These are phyloP conservation scores for Saccharomycopsis sp. DNA, from an alignment of 805 yeast species.

Conservation along the genomic window DNA sequence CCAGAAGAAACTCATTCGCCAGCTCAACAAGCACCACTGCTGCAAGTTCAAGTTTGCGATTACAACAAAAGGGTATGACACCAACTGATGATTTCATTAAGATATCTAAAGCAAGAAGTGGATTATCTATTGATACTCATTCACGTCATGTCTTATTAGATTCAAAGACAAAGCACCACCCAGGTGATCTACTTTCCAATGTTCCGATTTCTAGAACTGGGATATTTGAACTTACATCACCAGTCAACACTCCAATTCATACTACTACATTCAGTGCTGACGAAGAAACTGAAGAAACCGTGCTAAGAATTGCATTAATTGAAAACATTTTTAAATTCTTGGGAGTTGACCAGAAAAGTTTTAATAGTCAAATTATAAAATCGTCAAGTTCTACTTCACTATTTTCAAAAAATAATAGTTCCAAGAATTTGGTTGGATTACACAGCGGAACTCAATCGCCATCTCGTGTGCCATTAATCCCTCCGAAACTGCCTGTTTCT, in stretches of 20 bases:
- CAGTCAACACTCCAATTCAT: background rate
- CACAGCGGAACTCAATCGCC: background rate
- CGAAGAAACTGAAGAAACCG: slow-evolving; percentile 66
- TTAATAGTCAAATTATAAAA: slow-evolving; percentile 23
- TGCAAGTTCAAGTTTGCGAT: background rate
- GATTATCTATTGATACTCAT: slow-evolving; percentile 7
- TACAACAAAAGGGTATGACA: background rate
- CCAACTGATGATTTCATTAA: too few relatives aligned
- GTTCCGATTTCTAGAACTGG: slow-evolving; percentile 55
- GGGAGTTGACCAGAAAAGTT: slow-evolving; percentile 47
- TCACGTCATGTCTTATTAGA: slow-evolving; percentile 48
- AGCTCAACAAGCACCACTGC: background rate
- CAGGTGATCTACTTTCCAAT: slow-evolving; percentile 79
- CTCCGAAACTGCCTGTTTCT: too few relatives aligned
- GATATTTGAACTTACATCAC: background rate
- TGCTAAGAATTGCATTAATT: slow-evolving; percentile 54
- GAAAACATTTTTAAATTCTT: slow-evolving; percentile 64
- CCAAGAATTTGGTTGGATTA: background rate
- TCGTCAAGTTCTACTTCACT: slow-evolving; percentile 22
- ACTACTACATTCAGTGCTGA: slow-evolving; percentile 39
- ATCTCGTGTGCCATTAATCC: background rate
- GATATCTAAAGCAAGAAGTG: background rate
- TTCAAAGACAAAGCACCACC: slow-evolving; percentile 55
- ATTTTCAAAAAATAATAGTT: background rate
- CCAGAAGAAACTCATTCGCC: background rate